Evolutionary conservation across 257 asterid genomes (phyloP).

Genomic region (Solanum etuberosum): DNA sequence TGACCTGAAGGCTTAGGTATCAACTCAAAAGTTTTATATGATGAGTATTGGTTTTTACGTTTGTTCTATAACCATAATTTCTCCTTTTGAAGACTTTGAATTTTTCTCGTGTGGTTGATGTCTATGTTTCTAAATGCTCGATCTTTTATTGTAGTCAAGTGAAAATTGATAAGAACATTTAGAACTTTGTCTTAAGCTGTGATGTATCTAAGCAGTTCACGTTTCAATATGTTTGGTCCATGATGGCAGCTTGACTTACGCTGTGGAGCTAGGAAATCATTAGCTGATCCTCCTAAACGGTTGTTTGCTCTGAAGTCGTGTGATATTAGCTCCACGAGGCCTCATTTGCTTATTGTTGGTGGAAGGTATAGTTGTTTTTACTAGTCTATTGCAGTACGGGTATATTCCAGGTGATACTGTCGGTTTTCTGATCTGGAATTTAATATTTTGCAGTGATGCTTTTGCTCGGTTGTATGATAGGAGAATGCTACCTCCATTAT

Average conservation of each 20-base stretch:
- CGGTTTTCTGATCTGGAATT: neutral
- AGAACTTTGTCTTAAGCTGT: neutral
- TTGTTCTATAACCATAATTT: neutral
- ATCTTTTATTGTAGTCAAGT: neutral
- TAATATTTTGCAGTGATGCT: constrained; percentile 65
- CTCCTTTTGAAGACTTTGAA: neutral
- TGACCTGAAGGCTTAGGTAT: neutral
- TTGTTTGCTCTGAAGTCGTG: constrained; percentile 77
- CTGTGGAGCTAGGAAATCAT: constrained; percentile 72
- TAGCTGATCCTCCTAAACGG: constrained; percentile 81
- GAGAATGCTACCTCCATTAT: constrained; percentile 90
- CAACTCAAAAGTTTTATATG: neutral
- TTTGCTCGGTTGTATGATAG: constrained; percentile 98
- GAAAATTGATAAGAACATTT: neutral
- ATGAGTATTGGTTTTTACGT: neutral
- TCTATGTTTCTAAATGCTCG: neutral
- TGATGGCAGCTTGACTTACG: constrained; percentile 87
- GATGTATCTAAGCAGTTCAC: neutral
- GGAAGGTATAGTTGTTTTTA: constrained; percentile 51
- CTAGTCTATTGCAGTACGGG: neutral
- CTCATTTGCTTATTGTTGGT: constrained; percentile 95
- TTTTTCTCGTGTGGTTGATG: neutral
- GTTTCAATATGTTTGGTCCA: neutral
- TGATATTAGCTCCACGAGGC: constrained; percentile 83
- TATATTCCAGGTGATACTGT: neutral